Evolutionary conservation across 2,329 filamentous ascomycete species (phyloP).

Genomic region (Alternaria angustiovoidea): DNA sequence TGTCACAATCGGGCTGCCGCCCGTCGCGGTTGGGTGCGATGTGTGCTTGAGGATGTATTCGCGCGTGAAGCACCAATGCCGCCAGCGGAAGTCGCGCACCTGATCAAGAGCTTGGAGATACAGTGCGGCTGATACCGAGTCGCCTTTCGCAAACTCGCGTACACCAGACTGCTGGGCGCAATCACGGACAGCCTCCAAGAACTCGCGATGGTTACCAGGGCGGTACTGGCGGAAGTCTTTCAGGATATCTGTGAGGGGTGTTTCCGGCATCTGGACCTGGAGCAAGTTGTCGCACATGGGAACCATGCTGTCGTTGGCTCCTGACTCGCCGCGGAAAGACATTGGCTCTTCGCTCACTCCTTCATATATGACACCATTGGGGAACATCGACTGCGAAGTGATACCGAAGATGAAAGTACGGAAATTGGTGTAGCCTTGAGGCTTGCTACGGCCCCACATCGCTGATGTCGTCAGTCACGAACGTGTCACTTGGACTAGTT

Average conservation of each 20-base stretch:
- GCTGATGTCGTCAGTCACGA: constrained; percentile 49
- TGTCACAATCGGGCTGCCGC: constrained; percentile 82
- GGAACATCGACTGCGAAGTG: constrained; percentile 92
- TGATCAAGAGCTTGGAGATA: constrained; percentile 69
- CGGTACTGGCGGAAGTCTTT: constrained; percentile 89
- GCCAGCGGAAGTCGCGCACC: constrained; percentile 82
- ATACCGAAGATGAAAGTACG: constrained; percentile 98
- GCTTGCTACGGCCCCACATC: constrained; percentile 92
- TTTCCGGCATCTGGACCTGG: constrained; percentile 85
- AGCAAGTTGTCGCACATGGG: constrained; percentile 89
- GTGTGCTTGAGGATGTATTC: constrained; percentile 86
- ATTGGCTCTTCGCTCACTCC: constrained; percentile 78
- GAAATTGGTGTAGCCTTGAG: constrained; percentile 85
- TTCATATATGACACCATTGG: constrained; percentile 87
- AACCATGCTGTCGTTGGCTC: constrained; percentile 94
- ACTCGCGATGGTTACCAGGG: constrained; percentile 86
- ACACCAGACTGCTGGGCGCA: constrained; percentile 62
- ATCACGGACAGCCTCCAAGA: constrained; percentile 74
- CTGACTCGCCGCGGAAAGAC: constrained; percentile 89
- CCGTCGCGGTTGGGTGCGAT: constrained; percentile 78
- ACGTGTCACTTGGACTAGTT: no score
- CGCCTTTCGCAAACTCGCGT: constrained; percentile 69
- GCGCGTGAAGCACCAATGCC: constrained; percentile 85
- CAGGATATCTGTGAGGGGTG: constrained; percentile 87
- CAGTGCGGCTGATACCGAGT: constrained; percentile 62